Evolutionary conservation across 129 eudicot genomes (phyloP), one percentile per base, ranked within the genome.

Genomic region (carrot (Daucus carota)): DNA sequence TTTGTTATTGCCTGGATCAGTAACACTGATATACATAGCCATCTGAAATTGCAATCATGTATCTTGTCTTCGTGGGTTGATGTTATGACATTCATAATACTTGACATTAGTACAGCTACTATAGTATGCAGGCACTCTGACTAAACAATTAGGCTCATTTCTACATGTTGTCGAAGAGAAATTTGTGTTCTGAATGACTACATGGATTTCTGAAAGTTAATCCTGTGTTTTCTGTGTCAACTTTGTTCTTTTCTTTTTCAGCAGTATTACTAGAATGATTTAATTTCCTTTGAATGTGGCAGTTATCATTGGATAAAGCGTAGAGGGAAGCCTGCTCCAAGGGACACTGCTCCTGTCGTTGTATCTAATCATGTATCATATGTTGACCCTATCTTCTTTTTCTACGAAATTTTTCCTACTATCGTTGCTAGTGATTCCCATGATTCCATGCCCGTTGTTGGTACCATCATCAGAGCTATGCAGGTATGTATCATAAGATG

Each of bases 391-490:
- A 94, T 94, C 29, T 94, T 91, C 88, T 94, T 78, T 78, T 94
- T 94, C 89, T 94, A 86, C 44, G 97, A 94, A 76, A 79, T 85
- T 36, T 94, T 80, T 81, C 99, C 99, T 40, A 91, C 96, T 24
- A 94, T 91, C 38, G 99, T 94, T 80, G 85, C 99, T 41, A 86
- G 97, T 1, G 99, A 94, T 75, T 94, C 99, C 82, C 99, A 94
- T 86, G 99, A 91, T 82, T 87, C 99, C 68, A 87, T 86, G 94
- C 99, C 99, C 38, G 79, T 91, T 28, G 99, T 94, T 32, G 99
- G 99, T 78, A 92, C 95, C 81, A 94, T 94, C 73, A 94, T 94
- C 78, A 85, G 97, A 84, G 96, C 97, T 68, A 94, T 94, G 99
- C 99, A 94, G 99, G 99, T 94, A 91, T 22, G 63, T 28, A 20